A percentile compares a stretch with the other conserved stretches of the same genome.
Conservation (phyloP, 352 stramenopile species). For the Phytophthora sp. region DNA sequence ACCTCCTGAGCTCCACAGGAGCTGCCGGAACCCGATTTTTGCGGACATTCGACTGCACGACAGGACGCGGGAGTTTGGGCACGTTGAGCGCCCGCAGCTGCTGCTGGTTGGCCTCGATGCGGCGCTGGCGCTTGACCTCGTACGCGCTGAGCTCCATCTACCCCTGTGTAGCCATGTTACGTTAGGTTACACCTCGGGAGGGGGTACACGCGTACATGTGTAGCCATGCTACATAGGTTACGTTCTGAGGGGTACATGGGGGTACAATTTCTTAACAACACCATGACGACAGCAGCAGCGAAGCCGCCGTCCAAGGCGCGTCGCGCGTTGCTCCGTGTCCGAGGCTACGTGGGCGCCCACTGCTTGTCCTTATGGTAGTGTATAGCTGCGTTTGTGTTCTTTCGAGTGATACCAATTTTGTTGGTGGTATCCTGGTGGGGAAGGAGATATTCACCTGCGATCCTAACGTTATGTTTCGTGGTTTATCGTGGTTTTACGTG, state of each 20-base stretch:
- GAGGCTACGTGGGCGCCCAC: slow-evolving; percentile 28
- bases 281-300: no score
- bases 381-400: neutral
- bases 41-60: no score
- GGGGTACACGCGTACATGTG: no score
- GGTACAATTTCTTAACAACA: no score
- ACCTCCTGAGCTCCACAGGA: slow-evolving; percentile 35
- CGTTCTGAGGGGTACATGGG: no score
- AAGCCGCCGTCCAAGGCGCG: slow-evolving; percentile 33
- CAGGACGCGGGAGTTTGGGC: neutral
- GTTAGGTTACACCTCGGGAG: no score
- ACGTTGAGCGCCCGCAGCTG: slow-evolving; percentile 50
- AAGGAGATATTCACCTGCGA: neutral
- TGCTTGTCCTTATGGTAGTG: slow-evolving; percentile 50
- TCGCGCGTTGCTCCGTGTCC: slow-evolving; percentile 32
- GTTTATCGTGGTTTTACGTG: neutral
- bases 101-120: slow-evolving; percentile 57
- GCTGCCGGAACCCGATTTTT: slow-evolving; percentile 10
- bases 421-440: neutral
- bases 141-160: slow-evolving; percentile 48
- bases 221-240: no score
- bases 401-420: neutral
- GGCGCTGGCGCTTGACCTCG: slow-evolving; percentile 63
- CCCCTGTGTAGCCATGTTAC: neutral
- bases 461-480: neutral